Evolutionary conservation across 2,329 filamentous ascomycete species (phyloP), one percentile per base, ranked within the genome.

Genomic region (Aspergillus costaricaensis): DNA sequence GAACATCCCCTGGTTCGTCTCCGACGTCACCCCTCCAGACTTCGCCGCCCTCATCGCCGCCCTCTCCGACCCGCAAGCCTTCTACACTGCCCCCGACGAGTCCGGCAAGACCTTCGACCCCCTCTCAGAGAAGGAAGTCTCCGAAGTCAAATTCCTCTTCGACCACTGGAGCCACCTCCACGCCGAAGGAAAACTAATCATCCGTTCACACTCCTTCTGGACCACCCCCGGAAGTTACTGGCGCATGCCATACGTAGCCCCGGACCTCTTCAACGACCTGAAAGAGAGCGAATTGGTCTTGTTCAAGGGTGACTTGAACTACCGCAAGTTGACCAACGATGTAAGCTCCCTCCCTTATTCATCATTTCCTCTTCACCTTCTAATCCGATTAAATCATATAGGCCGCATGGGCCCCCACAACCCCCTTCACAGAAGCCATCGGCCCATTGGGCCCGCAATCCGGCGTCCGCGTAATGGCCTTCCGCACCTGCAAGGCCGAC

Each of bases 271-370:
- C 55, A 84, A 91, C 6, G 94, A 98, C 71, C 78, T 99, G 58
- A 89, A 92, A 80, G 79, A 86, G 62, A 91, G 90, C 66, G 91
- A 96, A 75, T 82, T 99, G 17, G 91, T 96, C 12, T 87, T 99
- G 58, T 98, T 98, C 82, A 99, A 99, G 82, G 95, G 95, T 2
- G 95, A 99, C 74, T 76, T 99, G 68, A 99, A 99, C 79, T 99
- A 98, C 77, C 84, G 95, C 62, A 99, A 99, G 77, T 77, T 99
- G 66, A 92, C 90, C 30, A 90, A 87, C 52, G 95, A 99, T 82
- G 92, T 94, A 79, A 81, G 89, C 6, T 8, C 2, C 48, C 38
- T 4, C 6, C 19, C 47, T 5, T 7, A 4, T 1, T 2, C 30
- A 36, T 5, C 17, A 12, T 25, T 8, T 3, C n/a, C 30, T 21